phyloP scores from a whole-genome alignment of 2,329 filamentous ascomycete species.

The Chaetomium strumarium region DNA sequence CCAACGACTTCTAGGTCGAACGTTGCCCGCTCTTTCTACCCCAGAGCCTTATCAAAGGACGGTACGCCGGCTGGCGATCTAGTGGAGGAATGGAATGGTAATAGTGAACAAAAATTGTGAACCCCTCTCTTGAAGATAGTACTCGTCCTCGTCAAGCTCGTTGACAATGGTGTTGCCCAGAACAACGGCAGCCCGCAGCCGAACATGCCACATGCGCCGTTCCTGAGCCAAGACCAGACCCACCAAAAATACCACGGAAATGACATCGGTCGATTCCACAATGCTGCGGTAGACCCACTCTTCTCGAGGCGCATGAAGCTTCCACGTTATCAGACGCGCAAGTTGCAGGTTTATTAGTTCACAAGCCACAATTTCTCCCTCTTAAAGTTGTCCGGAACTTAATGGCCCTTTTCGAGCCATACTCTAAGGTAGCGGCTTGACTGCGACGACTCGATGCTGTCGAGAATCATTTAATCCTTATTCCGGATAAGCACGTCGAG shows the following conservation, averaged over 20 bases:
- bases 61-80: no score
- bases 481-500: no score
- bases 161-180: background rate
- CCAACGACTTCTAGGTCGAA: background rate
- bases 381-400: background rate
- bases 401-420: background rate
- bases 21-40: no score
- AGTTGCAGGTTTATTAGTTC: background rate
- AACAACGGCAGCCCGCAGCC: background rate
- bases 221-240: background rate
- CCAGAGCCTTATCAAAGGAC: no score
- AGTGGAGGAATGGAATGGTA: background rate
- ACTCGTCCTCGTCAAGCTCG: background rate
- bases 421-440: background rate
- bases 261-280: constrained; percentile 8
- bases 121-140: background rate
- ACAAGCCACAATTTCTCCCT: constrained; percentile 9
- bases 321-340: constrained; percentile 8
- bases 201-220: constrained; percentile 10
- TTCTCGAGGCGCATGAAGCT: background rate
- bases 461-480: no score
- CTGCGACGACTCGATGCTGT: background rate
- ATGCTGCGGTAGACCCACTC: background rate
- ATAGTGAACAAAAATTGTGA: background rate
- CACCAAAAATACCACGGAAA: background rate